Conservation (phyloP, 2,329 filamentous ascomycete genomes). For the Meredithiella fracta region DNA sequence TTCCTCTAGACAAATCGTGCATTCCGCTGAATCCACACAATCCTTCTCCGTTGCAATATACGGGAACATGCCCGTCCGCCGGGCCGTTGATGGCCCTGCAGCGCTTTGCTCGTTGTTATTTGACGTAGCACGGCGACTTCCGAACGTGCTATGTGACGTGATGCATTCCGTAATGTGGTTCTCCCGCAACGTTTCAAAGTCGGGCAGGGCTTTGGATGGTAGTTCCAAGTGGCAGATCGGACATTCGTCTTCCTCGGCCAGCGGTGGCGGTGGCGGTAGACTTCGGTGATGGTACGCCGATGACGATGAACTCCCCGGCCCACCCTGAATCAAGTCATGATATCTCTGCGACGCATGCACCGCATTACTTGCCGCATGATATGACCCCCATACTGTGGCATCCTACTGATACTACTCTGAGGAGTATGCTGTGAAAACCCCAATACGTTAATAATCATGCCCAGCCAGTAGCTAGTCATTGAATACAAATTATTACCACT, state of each 20-base stretch:
- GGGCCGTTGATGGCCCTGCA: slow-evolving; percentile 20
- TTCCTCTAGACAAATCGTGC: slow-evolving; percentile 51
- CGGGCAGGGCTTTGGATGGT: slow-evolving; percentile 37
- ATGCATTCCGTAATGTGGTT: slow-evolving; percentile 44
- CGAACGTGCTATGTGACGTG: slow-evolving; percentile 34
- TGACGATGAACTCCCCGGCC: slow-evolving; percentile 23
- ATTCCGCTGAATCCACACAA: slow-evolving; percentile 50
- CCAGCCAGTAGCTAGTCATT: slow-evolving; percentile 6
- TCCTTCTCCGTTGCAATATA: slow-evolving; percentile 52
- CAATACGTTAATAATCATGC: slow-evolving; percentile 6
- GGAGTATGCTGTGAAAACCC: slow-evolving; percentile 6
- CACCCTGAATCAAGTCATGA: slow-evolving; percentile 20
- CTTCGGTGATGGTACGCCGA: slow-evolving; percentile 21
- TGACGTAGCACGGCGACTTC: not conserved
- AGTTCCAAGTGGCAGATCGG: slow-evolving; percentile 60
- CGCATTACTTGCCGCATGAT: slow-evolving; percentile 7
- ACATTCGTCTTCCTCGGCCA: slow-evolving; percentile 61
- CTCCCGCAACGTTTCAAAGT: slow-evolving; percentile 39
- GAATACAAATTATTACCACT: slow-evolving; percentile 16
- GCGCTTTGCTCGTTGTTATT: not conserved
- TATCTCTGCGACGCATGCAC: slow-evolving; percentile 15
- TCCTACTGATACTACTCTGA: slow-evolving; percentile 6
- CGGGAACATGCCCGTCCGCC: slow-evolving; percentile 44
- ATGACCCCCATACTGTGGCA: slow-evolving; percentile 13
- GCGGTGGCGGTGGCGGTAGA: slow-evolving; percentile 30